These are phyloP conservation scores for Wickerhamomyces strasburgensis DNA, from an alignment of 805 yeast genomes.

Conservation along the genomic window DNA sequence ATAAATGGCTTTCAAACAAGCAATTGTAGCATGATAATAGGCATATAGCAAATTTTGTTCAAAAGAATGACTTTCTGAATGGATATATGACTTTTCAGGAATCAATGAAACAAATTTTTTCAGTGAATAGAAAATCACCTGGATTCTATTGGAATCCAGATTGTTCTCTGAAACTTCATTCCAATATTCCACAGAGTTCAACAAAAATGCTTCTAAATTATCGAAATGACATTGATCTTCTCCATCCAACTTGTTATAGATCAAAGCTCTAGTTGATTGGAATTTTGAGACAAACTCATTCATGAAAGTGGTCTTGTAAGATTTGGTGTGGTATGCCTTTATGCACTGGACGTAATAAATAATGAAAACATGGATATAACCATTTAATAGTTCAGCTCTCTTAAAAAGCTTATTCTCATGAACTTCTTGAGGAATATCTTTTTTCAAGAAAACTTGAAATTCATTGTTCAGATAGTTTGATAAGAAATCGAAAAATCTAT, in stretches of 20 bases:
- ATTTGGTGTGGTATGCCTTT: constrained; percentile 28
- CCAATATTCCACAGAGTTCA: constrained; percentile 14
- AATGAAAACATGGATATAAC: constrained; percentile 20
- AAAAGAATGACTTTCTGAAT: constrained; percentile 4
- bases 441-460: constrained; percentile 16
- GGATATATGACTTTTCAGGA: constrained; percentile 17
- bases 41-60: constrained; percentile 24
- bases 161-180: constrained; percentile 6
- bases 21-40: constrained; percentile 30
- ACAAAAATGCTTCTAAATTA: constrained; percentile 14
- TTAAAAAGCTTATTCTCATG: constrained; percentile 12
- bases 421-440: constrained; percentile 9
- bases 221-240: constrained; percentile 14
- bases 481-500: constrained; percentile 20
- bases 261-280: constrained; percentile 12
- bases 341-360: constrained; percentile 28
- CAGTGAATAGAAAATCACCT: constrained; percentile 22
- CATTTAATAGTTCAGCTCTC: constrained; percentile 18
- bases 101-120: constrained; percentile 20
- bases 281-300: constrained; percentile 26
- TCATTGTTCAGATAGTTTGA: constrained; percentile 17
- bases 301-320: constrained; percentile 27
- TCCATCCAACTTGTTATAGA: constrained; percentile 12
- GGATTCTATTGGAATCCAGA: constrained; percentile 17
- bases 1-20: constrained; percentile 30